A percentile compares a stretch with the other conserved stretches of the same genome.
Evolutionary conservation across 345 rosid genomes (phyloP).

Genomic region (Pugionium cornutum): DNA sequence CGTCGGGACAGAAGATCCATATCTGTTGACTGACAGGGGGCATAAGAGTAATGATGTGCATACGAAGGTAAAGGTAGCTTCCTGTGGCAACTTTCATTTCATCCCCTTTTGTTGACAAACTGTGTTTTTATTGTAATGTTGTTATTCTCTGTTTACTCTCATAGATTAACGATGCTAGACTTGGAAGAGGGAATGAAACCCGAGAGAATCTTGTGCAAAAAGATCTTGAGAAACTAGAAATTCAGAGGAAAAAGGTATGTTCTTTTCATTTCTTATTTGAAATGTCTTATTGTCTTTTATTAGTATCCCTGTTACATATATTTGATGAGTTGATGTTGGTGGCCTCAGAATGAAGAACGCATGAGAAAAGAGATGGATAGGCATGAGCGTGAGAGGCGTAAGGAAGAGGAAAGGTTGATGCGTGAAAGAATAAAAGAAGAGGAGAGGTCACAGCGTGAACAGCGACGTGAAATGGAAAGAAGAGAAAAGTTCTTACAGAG

Average conservation of each 20-base stretch:
- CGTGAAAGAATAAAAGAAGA: conserved; percentile 97
- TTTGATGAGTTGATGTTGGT: conserved; percentile 37
- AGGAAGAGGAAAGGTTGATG: conserved; percentile 91
- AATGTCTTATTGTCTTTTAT: conserved; percentile 8
- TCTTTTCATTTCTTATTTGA: conserved; percentile 3
- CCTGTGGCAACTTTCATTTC: conserved; percentile 23
- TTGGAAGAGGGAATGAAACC: conserved; percentile 69
- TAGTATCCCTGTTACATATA: conserved; percentile 15
- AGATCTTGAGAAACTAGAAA: conserved; percentile 79
- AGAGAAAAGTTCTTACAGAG: conserved; percentile 88
- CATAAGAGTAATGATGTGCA: conserved; percentile 38
- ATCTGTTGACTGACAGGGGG: conserved; percentile 38
- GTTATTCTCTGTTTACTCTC: conserved; percentile 36
- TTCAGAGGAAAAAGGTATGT: conserved; percentile 70
- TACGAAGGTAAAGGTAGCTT: conserved; percentile 43
- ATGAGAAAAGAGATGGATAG: conserved; percentile 88
- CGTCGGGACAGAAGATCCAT: conserved; percentile 45
- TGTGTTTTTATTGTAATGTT: conserved; percentile 21
- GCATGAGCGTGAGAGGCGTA: conserved; percentile 90
- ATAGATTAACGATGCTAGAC: conserved; percentile 70
- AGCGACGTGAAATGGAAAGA: conserved; percentile 88
- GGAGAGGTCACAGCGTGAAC: conserved; percentile 85
- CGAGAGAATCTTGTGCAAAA: conserved; percentile 61
- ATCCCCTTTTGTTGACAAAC: conserved; percentile 14
- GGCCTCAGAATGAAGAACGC: conserved; percentile 77